A percentile compares a stretch with the other conserved stretches of the same genome.
phyloP scores from a whole-genome alignment of 2,329 filamentous ascomycete genomes.

The Immersiporthe knoxdaviesiana region DNA sequence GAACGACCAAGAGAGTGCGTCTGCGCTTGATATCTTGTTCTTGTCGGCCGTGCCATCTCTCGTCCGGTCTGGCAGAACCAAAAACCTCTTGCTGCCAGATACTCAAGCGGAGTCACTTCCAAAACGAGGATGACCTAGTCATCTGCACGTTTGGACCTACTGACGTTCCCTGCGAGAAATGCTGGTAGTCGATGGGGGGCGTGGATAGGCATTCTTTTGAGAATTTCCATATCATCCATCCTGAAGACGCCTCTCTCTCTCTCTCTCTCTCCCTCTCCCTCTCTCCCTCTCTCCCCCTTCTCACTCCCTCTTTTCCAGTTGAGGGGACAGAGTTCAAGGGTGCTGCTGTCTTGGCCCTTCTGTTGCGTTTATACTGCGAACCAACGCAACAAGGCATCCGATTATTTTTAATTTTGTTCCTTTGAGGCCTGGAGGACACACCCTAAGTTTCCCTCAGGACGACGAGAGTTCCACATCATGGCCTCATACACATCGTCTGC shows the following conservation, averaged over 20 bases:
- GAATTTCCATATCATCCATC: conserved; percentile 7
- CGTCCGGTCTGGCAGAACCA: background rate
- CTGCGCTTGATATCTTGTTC: background rate
- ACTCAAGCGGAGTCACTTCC: conserved; percentile 13
- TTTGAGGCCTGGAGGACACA: background rate
- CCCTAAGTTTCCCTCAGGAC: background rate
- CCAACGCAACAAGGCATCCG: background rate
- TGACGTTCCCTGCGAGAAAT: background rate
- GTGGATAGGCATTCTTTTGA: background rate
- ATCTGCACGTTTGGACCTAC: conserved; percentile 20
- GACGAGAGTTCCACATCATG: conserved; percentile 12
- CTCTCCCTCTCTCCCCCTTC: background rate
- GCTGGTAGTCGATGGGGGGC: background rate
- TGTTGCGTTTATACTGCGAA: background rate
- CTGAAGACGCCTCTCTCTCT: background rate
- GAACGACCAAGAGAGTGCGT: background rate
- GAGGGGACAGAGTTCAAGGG: background rate
- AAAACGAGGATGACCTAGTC: conserved; percentile 13
- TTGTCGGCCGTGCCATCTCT: conserved; percentile 9
- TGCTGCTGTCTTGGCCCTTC: background rate
- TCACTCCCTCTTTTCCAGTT: no score
- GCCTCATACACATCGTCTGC: conserved; percentile 7
- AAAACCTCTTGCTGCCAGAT: background rate
- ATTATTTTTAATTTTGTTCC: no score
- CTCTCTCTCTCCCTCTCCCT: no score